phyloP scores from a whole-genome alignment of 2,329 filamentous ascomycete species.

The Paecilomyces variotii region DNA sequence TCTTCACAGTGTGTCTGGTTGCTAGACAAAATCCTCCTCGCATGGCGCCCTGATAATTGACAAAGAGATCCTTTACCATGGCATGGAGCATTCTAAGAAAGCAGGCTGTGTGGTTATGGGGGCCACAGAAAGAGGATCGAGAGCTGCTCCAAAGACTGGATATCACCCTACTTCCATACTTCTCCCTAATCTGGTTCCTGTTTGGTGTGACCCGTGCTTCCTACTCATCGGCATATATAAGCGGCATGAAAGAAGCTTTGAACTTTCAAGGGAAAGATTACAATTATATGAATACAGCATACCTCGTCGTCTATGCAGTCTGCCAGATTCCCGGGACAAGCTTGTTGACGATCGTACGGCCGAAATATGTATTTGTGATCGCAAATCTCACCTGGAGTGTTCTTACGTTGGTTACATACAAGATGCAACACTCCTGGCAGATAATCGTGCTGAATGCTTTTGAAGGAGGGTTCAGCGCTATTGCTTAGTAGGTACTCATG shows the following conservation, averaged over 20 bases:
- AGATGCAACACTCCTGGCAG: conserved; percentile 36
- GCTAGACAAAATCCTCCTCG: neutral
- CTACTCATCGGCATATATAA: conserved; percentile 38
- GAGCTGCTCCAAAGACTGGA: conserved; percentile 33
- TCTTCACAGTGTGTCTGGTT: neutral
- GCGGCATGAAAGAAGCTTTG: conserved; percentile 34
- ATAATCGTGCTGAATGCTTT: conserved; percentile 39
- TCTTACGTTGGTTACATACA: conserved; percentile 37
- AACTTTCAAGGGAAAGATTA: conserved; percentile 32
- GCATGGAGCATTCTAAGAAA: neutral
- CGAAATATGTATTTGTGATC: conserved; percentile 37
- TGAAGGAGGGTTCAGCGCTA: conserved; percentile 38
- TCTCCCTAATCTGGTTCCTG: conserved; percentile 42
- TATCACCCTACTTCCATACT: conserved; percentile 36
- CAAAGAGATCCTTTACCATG: neutral
- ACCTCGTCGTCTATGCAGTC: conserved; percentile 35
- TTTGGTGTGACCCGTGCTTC: conserved; percentile 40
- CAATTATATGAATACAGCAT: conserved; percentile 33
- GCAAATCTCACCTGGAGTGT: conserved; percentile 39
- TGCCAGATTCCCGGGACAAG: conserved; percentile 40
- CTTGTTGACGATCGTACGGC: conserved; percentile 28
- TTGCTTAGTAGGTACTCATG: conserved; percentile 30
- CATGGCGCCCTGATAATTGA: neutral
- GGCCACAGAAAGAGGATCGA: conserved; percentile 3
- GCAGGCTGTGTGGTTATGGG: conserved; percentile 6